Evolutionary conservation across 495 filamentous ascomycete genomes (phyloP), one percentile per base, ranked within the genome.

Genomic region (Talaromyces ruber): DNA sequence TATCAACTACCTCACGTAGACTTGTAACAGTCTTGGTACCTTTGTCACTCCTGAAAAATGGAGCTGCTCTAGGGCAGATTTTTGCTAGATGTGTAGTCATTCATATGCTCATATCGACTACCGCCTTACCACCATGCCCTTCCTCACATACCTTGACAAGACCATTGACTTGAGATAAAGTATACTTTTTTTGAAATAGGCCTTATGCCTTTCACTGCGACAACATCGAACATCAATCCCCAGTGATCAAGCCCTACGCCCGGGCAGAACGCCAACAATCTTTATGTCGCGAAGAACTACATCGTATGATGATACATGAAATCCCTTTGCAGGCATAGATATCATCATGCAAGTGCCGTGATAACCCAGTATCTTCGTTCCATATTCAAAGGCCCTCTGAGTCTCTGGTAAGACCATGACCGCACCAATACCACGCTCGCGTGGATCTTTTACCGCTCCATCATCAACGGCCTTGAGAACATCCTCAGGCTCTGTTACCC

Each of bases 321-420:
- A 61, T 11, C 61, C 61, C 29, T 64, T 52, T 25, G 63, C 57
- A 7, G 64, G 64, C 50, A 58, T 59, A 16, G 62, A 59, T 18
- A 66, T 30, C 51, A 64, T 43, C 26, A 66, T 62, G 57, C 63
- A 61, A 6, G 64, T 66, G 12, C 64, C 64, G 30, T 64, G 62
- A 24, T 66, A 63, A 14, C 64, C 29, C 4, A 62, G 60, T 1
- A 66, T 57, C 2, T 59, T 54, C 4, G 59, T 62, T 11, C 58
- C 64, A 9, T 62, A 30, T 16, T 66, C 62, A 22, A 66, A 62
- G 1, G 64, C 64, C 4, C 24, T 16, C 32, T 54, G 54, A 39
- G 63, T 50, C 47, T 66, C 64, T 1, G 62, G 63, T 4, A 56
- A 54, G 3, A 64, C 54, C 5, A 66, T 52, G 5, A 63, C 61